Conservation (phyloP, 2,329 filamentous ascomycete species). For the Colletotrichum liaoningense region DNA sequence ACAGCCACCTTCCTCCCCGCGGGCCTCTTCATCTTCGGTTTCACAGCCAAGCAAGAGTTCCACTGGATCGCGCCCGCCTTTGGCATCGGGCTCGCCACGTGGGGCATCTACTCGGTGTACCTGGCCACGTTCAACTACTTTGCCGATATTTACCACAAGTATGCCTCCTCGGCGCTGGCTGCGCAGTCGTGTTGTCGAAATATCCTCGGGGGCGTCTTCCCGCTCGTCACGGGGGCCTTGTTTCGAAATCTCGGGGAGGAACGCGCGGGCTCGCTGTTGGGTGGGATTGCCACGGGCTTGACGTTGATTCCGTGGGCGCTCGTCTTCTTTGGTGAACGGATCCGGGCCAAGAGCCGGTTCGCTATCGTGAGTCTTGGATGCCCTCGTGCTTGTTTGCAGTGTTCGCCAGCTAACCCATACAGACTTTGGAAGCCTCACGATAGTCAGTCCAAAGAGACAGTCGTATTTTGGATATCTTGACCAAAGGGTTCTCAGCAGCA, state of each 20-base stretch:
- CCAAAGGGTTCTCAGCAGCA: neutral
- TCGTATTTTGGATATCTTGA: neutral
- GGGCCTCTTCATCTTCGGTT: conserved; percentile 85
- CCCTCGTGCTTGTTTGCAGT: neutral
- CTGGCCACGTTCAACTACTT: conserved; percentile 94
- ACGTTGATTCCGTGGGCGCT: conserved; percentile 90
- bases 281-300: conserved; percentile 75
- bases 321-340: conserved; percentile 80
- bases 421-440: neutral
- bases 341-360: conserved; percentile 81
- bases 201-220: conserved; percentile 83
- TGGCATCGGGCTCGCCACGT: conserved; percentile 79
- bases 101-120: conserved; percentile 89
- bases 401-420: neutral
- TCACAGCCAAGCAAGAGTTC: conserved; percentile 70
- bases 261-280: conserved; percentile 79
- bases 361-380: conserved; percentile 55
- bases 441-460: neutral
- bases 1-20: conserved; percentile 80
- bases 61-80: conserved; percentile 81
- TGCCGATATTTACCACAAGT: conserved; percentile 87
- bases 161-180: conserved; percentile 86
- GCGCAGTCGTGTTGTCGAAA: conserved; percentile 91
- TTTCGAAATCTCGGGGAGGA: conserved; percentile 79
- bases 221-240: conserved; percentile 79